These are phyloP conservation scores for Leccinum obscurum DNA, from an alignment of 768 basidiomycete genomes.

Conservation along the genomic window DNA sequence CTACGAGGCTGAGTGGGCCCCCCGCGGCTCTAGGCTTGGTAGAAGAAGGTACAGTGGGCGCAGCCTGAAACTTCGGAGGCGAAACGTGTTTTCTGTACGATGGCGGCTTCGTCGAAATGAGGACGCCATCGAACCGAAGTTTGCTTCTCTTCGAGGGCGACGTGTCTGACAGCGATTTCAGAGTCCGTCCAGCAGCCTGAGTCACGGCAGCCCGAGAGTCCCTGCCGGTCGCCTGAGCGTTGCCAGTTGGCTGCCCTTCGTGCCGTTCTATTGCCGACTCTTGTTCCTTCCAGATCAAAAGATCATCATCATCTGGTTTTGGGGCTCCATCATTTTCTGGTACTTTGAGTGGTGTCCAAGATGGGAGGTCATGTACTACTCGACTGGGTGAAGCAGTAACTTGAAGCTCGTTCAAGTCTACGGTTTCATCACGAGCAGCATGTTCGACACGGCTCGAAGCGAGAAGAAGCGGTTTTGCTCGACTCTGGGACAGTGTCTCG, in stretches of 20 bases:
- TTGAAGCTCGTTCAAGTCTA: neutral
- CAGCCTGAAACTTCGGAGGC: neutral
- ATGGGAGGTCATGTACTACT: slow-evolving; percentile 20
- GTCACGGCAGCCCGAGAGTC: neutral
- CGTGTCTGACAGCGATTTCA: neutral
- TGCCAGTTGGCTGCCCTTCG: neutral
- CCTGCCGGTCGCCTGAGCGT: neutral
- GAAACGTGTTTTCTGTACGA: neutral
- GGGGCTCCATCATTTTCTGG: neutral
- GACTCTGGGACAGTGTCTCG: slow-evolving; percentile 14
- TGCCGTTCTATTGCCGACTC: neutral
- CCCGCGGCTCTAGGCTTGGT: neutral
- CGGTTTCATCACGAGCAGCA: neutral
- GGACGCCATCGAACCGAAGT: slow-evolving; percentile 24
- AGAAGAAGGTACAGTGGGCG: neutral
- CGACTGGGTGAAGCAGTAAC: neutral
- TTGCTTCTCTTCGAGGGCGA: slow-evolving; percentile 13
- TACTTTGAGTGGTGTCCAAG: slow-evolving; percentile 1
- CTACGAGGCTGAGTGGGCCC: slow-evolving; percentile 19
- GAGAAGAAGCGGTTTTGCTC: slow-evolving; percentile 3
- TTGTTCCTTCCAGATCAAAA: neutral
- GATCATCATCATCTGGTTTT: slow-evolving; percentile 14
- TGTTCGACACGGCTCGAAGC: slow-evolving; percentile 4
- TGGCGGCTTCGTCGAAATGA: slow-evolving; percentile 19
- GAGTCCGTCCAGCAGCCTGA: neutral